Base-by-base conservation (phyloP, 768 basidiomycete species). In the Tremella fuciformis region DNA sequence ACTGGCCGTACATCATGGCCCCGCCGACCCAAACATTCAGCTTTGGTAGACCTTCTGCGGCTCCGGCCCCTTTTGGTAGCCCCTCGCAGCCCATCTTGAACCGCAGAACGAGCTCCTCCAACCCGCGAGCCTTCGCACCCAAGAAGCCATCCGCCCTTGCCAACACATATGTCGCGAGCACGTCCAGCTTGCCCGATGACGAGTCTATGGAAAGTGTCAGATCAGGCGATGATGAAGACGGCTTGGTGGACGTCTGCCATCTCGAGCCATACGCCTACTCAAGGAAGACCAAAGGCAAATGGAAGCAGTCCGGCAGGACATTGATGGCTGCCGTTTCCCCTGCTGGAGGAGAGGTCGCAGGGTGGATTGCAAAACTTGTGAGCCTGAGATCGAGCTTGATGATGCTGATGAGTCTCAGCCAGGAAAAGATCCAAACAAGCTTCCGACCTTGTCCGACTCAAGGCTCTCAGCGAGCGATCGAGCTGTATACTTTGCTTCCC, bases 331-430 rank as follows among this genome's bases (percentile, higher is more conserved):
- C 60, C 13, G 53, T 65, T 24, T 48, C 46, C 16, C 71, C 71
- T 26, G 58, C 56, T 7, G 72, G 67, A 2, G 69, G 69, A 3
- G 65, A 69, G 40, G 16, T 67, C 42, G 69, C 69, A 13, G 34
- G 57, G 11, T 74, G 69, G 69, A 53, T 67, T 7, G 58, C 62
- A 1, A 60, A 58, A 13, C 46, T 49, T 52, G 64, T 69, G 18
- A 58, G 66, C 55, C 4, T 29, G n/a, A n/a, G n/a, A n/a, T n/a
- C n/a, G n/a, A n/a, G n/a, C n/a, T n/a, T n/a, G n/a, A n/a, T n/a
- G n/a, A n/a, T 21, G 42, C 58, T 63, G 47, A 50, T 11, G 42
- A 2, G 37, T 3, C 18, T 34, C 38, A 72, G 67, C 57, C 67
- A 4, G 46, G 60, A 11, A 16, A 44, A 18, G 61, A 68, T 50